These are phyloP conservation scores for Aspergillus fischeri DNA, from an alignment of 2,329 filamentous ascomycete genomes.

Conservation along the genomic window DNA sequence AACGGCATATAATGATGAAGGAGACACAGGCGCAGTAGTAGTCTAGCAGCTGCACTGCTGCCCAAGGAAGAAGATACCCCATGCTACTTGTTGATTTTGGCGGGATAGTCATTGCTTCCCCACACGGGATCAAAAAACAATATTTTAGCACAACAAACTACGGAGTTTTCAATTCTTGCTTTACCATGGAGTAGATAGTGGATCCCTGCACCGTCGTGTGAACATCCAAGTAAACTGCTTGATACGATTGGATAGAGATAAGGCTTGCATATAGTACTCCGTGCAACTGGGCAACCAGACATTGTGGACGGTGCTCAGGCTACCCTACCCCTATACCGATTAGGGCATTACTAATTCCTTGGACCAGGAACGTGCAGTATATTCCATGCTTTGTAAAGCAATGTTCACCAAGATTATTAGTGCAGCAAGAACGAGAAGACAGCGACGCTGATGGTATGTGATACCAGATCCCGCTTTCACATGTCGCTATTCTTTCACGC, in stretches of 20 bases:
- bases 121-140: background rate
- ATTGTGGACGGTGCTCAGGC: too few relatives aligned
- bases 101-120: background rate
- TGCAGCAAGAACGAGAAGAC: background rate
- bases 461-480: background rate
- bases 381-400: background rate
- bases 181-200: slow-evolving; percentile 2
- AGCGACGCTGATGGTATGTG: too few relatives aligned
- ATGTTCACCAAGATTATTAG: too few relatives aligned
- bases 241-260: slow-evolving; percentile 8
- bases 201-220: background rate
- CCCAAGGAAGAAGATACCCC: background rate
- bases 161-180: background rate
- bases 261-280: background rate
- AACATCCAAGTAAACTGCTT: background rate
- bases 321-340: background rate
- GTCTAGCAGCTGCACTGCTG: background rate
- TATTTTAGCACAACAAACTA: background rate
- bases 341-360: background rate
- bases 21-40: background rate
- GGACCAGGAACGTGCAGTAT: too few relatives aligned
- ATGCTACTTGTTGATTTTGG: background rate
- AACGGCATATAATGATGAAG: background rate
- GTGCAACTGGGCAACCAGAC: too few relatives aligned
- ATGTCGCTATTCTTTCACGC: background rate